These are phyloP conservation scores for Elongisporangium prolatum DNA, from an alignment of 352 stramenopile species.

Conservation along the genomic window DNA sequence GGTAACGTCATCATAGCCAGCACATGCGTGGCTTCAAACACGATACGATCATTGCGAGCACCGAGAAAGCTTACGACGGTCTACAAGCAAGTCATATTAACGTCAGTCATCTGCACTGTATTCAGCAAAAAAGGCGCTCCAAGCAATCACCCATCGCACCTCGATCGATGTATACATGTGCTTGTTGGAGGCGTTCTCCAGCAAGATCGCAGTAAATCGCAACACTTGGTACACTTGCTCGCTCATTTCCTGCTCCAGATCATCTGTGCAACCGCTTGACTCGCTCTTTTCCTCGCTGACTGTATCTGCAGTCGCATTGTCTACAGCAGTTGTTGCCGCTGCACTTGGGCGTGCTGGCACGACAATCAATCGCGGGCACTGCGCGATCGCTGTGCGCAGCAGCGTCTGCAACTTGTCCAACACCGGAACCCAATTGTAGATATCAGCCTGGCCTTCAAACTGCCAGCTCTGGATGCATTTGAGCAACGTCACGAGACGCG, in stretches of 20 bases:
- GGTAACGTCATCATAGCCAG: conserved; percentile 68
- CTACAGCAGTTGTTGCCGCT: conserved; percentile 3
- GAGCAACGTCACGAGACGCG: conserved; percentile 48
- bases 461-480: conserved; percentile 72
- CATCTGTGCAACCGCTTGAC: conserved; percentile 7
- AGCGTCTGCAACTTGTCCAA: conserved; percentile 50
- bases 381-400: conserved; percentile 32
- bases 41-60: conserved; percentile 63
- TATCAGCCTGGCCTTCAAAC: conserved; percentile 74
- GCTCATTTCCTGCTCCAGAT: conserved; percentile 32
- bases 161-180: conserved; percentile 62
- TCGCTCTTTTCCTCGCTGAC: not conserved
- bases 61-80: conserved; percentile 41
- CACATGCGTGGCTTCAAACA: conserved; percentile 65
- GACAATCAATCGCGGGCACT: conserved; percentile 41
- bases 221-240: conserved; percentile 66
- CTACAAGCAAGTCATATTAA: conserved; percentile 2
- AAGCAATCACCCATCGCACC: conserved; percentile 10
- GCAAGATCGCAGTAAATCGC: conserved; percentile 66
- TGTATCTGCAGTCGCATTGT: conserved; percentile 5
- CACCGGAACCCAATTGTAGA: conserved; percentile 61
- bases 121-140: not conserved
- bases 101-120: not conserved
- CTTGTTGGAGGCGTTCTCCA: conserved; percentile 82
- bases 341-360: conserved; percentile 8